Conservation (phyloP, 176 grass and related monocot species). For the Otatea glauca region DNA sequence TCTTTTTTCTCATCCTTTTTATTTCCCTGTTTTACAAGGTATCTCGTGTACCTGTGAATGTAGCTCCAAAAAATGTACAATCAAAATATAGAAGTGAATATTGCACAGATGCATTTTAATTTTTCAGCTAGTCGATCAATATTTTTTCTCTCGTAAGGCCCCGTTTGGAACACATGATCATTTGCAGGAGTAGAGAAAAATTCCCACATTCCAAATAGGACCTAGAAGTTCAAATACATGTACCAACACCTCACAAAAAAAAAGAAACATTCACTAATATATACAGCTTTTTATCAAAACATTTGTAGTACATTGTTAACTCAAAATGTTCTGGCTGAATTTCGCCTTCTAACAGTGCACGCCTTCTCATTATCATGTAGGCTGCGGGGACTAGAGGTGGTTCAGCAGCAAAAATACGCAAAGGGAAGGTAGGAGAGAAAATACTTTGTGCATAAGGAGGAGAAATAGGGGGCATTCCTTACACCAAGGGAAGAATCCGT, state of each 20-base stretch:
- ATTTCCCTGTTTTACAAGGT: background rate
- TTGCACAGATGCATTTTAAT: conserved; percentile 12
- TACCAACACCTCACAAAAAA: background rate
- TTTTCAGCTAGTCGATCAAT: background rate
- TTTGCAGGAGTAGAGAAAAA: no score
- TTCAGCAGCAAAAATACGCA: conserved; percentile 27
- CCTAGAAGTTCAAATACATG: background rate
- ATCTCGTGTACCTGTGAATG: conserved; percentile 1
- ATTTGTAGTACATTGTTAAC: background rate
- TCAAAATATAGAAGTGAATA: background rate
- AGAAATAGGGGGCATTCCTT: conserved; percentile 10
- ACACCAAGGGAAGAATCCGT: background rate
- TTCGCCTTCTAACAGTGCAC: background rate
- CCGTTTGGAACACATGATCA: no score
- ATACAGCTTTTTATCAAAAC: background rate
- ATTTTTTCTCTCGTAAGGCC: background rate
- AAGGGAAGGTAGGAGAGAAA: background rate
- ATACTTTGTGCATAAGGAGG: conserved; percentile 23
- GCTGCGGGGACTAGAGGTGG: background rate
- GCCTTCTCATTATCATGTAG: conserved; percentile 2
- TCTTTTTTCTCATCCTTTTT: background rate
- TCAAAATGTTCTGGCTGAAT: background rate
- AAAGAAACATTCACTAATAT: background rate
- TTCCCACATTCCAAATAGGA: no score
- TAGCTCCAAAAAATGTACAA: conserved; percentile 29